A percentile compares a stretch with the other conserved stretches of the same genome.
These are phyloP conservation scores for Metschnikowia bowlesiae DNA, from an alignment of 805 yeast species.

Conservation along the genomic window DNA sequence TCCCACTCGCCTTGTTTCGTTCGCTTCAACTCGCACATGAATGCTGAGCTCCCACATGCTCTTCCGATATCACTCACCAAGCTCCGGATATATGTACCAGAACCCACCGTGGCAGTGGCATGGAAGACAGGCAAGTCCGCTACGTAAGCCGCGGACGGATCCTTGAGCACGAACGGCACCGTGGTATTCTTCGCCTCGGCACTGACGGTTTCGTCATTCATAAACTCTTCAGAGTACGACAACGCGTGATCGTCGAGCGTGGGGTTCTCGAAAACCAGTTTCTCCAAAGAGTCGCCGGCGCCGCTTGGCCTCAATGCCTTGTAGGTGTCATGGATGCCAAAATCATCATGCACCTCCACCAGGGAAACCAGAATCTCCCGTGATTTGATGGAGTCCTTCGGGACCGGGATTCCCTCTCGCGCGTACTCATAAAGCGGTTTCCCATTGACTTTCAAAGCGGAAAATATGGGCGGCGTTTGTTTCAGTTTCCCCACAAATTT, in stretches of 20 bases:
- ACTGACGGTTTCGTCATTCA: conserved; percentile 29
- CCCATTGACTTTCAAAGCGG: conserved; percentile 93
- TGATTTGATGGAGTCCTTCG: conserved; percentile 66
- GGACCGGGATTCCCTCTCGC: conserved; percentile 78
- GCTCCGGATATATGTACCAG: conserved; percentile 94
- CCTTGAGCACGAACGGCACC: conserved; percentile 34
- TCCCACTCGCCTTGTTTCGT: conserved; percentile 81
- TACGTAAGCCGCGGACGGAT: conserved; percentile 35
- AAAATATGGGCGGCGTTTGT: conserved; percentile 93
- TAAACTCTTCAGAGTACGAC: conserved; percentile 53
- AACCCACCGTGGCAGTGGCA: conserved; percentile 74
- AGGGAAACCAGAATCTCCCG: conserved; percentile 62
- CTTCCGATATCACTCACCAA: conserved; percentile 84
- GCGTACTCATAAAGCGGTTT: conserved; percentile 94
- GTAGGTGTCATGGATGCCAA: conserved; percentile 55
- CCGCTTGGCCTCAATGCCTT: conserved; percentile 39
- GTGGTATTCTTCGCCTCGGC: conserved; percentile 38
- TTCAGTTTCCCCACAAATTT: conserved; percentile 75
- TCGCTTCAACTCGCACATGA: conserved; percentile 81
- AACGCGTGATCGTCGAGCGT: conserved; percentile 61
- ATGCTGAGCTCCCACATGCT: conserved; percentile 73
- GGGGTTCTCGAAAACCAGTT: conserved; percentile 44
- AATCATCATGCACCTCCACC: conserved; percentile 51
- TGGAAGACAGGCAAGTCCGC: conserved; percentile 66
- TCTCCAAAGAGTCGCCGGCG: conserved; percentile 44